A percentile compares a stretch with the other conserved stretches of the same genome.
phyloP scores from a whole-genome alignment of 768 basidiomycete genomes.

The Boletus tylopilopsis region DNA sequence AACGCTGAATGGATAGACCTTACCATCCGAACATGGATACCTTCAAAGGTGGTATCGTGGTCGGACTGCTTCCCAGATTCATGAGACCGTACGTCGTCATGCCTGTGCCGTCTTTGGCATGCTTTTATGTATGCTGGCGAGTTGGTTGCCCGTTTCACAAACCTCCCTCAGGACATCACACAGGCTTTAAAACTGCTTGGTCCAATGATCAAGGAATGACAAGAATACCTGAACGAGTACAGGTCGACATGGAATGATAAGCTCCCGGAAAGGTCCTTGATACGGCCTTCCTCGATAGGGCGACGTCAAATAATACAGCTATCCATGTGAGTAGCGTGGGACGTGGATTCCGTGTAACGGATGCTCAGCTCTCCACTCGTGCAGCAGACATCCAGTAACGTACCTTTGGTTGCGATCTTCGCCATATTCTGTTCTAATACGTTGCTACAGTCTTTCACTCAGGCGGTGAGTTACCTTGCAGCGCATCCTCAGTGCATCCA shows the following conservation, averaged over 20 bases:
- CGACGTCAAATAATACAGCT: conserved; percentile 25
- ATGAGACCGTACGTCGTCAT: too few species aligned
- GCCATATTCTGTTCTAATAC: neutral
- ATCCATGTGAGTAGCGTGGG: conserved; percentile 17
- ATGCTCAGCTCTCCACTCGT: neutral
- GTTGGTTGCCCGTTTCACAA: conserved; percentile 13
- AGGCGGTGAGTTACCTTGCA: conserved; percentile 1
- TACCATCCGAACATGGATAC: too few species aligned
- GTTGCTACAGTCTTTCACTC: neutral
- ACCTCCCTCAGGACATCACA: neutral
- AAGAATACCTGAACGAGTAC: neutral
- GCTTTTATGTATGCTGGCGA: conserved; percentile 1
- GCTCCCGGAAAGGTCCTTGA: neutral
- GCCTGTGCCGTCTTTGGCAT: too few species aligned
- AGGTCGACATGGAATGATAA: neutral
- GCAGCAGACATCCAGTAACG: neutral
- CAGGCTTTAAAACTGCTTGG: conserved; percentile 4
- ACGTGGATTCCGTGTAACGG: too few species aligned
- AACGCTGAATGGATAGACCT: conserved; percentile 32
- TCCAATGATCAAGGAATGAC: conserved; percentile 2
- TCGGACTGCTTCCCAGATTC: too few species aligned
- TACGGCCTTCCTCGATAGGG: conserved; percentile 17
- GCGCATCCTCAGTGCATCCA: neutral
- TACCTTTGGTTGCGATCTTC: neutral
- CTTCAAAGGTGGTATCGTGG: neutral